These are phyloP conservation scores for Astrothelium macrocarpum DNA, from an alignment of 495 filamentous ascomycete genomes.

Conservation along the genomic window DNA sequence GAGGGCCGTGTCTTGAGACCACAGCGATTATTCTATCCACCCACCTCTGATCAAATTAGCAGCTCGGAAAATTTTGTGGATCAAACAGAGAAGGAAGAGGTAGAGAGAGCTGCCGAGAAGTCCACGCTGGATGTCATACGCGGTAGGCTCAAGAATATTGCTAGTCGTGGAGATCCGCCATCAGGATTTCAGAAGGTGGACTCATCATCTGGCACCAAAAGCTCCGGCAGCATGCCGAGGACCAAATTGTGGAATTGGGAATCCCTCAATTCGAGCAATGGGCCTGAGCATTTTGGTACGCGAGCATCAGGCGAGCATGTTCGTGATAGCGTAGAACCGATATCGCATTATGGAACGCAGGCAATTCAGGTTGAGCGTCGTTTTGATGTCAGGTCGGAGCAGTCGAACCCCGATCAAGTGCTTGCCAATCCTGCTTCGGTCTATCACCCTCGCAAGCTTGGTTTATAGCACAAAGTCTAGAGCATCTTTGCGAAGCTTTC, in stretches of 20 bases:
- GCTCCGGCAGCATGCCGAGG: not conserved
- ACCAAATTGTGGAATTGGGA: not conserved
- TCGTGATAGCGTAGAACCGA: not conserved
- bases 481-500: no score
- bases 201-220: not conserved
- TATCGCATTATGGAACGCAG: not conserved
- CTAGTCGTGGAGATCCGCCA: not conserved
- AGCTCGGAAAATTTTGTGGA: not conserved
- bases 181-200: not conserved
- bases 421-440: not conserved
- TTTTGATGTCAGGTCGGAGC: not conserved
- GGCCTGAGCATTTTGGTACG: not conserved
- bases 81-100: conserved; percentile 1
- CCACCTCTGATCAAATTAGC: not conserved
- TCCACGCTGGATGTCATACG: not conserved
- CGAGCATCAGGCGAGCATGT: not conserved
- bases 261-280: not conserved
- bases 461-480: not conserved
- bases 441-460: not conserved
- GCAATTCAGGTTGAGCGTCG: not conserved
- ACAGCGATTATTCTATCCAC: not conserved
- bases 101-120: not conserved
- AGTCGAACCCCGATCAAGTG: not conserved
- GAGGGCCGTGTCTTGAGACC: not conserved
- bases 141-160: not conserved